These are phyloP conservation scores for Peniophora sp. DNA, from an alignment of 1,284 basidiomycete species.

Conservation along the genomic window DNA sequence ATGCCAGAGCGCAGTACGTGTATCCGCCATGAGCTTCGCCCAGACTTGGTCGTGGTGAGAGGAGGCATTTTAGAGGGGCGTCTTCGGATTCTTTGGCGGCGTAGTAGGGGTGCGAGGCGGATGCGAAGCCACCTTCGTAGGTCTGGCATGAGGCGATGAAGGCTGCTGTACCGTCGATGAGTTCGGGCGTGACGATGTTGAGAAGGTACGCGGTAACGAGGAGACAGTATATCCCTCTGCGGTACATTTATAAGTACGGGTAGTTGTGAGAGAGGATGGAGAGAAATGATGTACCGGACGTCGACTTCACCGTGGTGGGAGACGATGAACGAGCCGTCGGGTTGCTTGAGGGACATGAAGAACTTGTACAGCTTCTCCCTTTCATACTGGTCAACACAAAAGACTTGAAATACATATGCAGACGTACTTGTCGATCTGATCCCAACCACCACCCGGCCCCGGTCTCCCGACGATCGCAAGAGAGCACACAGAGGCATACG, in stretches of 20 bases:
- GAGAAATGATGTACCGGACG: constrained; percentile 55
- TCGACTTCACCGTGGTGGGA: constrained; percentile 88
- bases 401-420: neutral
- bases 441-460: constrained; percentile 75
- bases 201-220: constrained; percentile 64
- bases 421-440: constrained; percentile 66
- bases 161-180: constrained; percentile 58
- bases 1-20: constrained; percentile 86
- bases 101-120: constrained; percentile 69
- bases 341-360: constrained; percentile 90
- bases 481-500: constrained; percentile 83
- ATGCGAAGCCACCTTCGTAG: constrained; percentile 95
- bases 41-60: constrained; percentile 52
- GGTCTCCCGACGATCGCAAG: constrained; percentile 78
- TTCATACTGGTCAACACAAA: neutral
- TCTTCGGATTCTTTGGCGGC: constrained; percentile 2
- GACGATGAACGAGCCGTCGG: constrained; percentile 92
- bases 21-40: constrained; percentile 98
- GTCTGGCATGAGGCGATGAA: constrained; percentile 87
- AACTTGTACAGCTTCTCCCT: constrained; percentile 78
- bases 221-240: constrained; percentile 71
- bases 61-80: constrained; percentile 21
- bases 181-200: constrained; percentile 83
- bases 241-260: constrained; percentile 11
- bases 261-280: constrained; percentile 1